phyloP scores from a whole-genome alignment of 1,139 yeast species.

The Taphrina communis region DNA sequence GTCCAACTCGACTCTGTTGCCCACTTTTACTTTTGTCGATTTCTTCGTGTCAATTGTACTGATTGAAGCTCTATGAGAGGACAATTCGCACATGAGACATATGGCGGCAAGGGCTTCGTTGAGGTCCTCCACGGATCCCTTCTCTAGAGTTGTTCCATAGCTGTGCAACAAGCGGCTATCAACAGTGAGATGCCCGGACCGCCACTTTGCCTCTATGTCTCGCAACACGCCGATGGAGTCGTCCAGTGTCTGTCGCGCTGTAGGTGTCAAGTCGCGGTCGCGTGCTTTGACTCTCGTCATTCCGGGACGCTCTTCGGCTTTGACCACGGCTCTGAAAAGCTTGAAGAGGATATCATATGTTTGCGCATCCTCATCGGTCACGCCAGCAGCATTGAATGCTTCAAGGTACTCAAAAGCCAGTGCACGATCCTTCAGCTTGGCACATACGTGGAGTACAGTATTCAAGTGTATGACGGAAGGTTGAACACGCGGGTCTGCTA shows the following conservation, averaged over 20 bases:
- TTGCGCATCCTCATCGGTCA: conserved; percentile 4
- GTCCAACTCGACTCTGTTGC: conserved; percentile 2
- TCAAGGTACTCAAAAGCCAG: conserved; percentile 16
- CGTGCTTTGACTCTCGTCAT: neutral
- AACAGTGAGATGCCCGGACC: conserved; percentile 17
- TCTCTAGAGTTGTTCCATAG: neutral
- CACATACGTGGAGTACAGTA: conserved; percentile 21
- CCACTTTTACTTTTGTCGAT: neutral
- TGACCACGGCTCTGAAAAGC: conserved; percentile 5
- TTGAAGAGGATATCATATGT: conserved; percentile 26
- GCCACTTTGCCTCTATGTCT: conserved; percentile 23
- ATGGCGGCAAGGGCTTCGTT: neutral
- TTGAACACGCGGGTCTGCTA: conserved; percentile 14
- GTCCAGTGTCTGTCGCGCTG: conserved; percentile 1
- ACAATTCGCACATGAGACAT: conserved; percentile 9
- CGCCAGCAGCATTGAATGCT: conserved; percentile 15
- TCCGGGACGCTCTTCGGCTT: neutral
- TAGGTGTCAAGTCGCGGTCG: neutral
- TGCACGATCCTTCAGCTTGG: conserved; percentile 12
- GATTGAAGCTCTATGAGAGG: neutral
- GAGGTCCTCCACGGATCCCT: conserved; percentile 3
- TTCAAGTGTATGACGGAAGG: conserved; percentile 29
- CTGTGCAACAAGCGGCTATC: conserved; percentile 19
- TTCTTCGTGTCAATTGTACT: neutral
- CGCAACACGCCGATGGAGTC: conserved; percentile 21